phyloP scores from a whole-genome alignment of 2,329 filamentous ascomycete species.

The Amauroascus niger region DNA sequence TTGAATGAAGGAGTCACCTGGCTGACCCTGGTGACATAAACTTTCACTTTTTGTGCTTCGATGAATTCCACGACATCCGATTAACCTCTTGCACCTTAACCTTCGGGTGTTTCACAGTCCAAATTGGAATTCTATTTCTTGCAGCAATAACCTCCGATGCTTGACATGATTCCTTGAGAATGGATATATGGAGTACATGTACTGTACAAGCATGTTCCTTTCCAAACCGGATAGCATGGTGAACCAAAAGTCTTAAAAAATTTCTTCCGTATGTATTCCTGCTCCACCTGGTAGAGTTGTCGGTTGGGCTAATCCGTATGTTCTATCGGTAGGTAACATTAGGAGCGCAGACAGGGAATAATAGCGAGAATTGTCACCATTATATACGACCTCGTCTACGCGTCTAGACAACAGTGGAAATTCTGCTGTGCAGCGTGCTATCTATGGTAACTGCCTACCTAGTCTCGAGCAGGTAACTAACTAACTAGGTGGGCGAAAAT shows the following conservation, averaged over 20 bases:
- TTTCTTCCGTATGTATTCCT: background rate
- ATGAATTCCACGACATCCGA: constrained; percentile 3
- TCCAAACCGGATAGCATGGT: background rate
- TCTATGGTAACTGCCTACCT: background rate
- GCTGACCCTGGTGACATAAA: background rate
- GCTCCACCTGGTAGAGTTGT: background rate
- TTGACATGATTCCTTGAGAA: background rate
- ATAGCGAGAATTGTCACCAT: constrained; percentile 3
- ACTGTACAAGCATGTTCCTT: background rate
- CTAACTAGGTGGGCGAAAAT: background rate
- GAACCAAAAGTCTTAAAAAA: constrained; percentile 2
- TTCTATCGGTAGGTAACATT: constrained; percentile 4
- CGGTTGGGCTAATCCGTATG: background rate
- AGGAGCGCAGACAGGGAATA: background rate
- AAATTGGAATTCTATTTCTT: constrained; percentile 3
- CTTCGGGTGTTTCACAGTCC: constrained; percentile 7
- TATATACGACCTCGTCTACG: background rate
- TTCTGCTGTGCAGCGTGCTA: background rate
- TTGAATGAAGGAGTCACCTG: background rate
- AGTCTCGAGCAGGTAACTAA: background rate
- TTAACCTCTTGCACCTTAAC: background rate
- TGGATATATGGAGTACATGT: background rate
- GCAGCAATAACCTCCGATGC: constrained; percentile 9
- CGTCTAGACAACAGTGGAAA: background rate
- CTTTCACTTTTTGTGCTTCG: background rate